A percentile compares a stretch with the other conserved stretches of the same genome.
Evolutionary conservation across 805 yeast species (phyloP).

Genomic region (Scheffersomyces coipomensis): DNA sequence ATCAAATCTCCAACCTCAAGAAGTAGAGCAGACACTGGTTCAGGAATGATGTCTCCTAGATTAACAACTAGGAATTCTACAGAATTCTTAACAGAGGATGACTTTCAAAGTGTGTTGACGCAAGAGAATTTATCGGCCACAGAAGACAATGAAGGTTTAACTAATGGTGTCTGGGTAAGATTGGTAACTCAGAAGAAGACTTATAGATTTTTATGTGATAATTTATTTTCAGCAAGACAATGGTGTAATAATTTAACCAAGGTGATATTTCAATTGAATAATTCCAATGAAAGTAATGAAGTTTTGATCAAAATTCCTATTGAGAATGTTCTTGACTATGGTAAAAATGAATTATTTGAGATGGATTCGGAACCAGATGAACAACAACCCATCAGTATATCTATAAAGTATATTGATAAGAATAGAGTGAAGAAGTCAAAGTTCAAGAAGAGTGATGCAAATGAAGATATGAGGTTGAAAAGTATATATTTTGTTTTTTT

Average conservation of each 20-base stretch:
- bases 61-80: conserved; percentile 1
- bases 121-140: conserved; percentile 12
- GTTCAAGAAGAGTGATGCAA: conserved; percentile 8
- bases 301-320: conserved; percentile 79
- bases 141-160: conserved; percentile 28
- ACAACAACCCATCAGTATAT: conserved; percentile 39
- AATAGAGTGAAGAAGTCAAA: conserved; percentile 4
- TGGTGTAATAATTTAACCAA: conserved; percentile 80
- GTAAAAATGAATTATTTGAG: conserved; percentile 34
- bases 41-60: conserved; percentile 4
- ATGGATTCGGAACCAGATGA: conserved; percentile 8
- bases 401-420: conserved; percentile 51
- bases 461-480: conserved; percentile 51
- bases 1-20: conserved; percentile 13
- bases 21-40: neutral
- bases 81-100: conserved; percentile 20
- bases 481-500: conserved; percentile 72
- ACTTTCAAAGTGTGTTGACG: conserved; percentile 12
- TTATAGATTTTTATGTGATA: conserved; percentile 72
- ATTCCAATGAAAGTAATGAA: conserved; percentile 66
- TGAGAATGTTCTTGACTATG: conserved; percentile 61
- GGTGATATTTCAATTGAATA: conserved; percentile 61
- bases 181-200: conserved; percentile 57
- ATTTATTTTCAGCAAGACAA: conserved; percentile 65
- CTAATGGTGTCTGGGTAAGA: conserved; percentile 50